Evolutionary conservation across 2,329 filamentous ascomycete species (phyloP), one percentile per base, ranked within the genome.

Genomic region (Trichoderma koningii): DNA sequence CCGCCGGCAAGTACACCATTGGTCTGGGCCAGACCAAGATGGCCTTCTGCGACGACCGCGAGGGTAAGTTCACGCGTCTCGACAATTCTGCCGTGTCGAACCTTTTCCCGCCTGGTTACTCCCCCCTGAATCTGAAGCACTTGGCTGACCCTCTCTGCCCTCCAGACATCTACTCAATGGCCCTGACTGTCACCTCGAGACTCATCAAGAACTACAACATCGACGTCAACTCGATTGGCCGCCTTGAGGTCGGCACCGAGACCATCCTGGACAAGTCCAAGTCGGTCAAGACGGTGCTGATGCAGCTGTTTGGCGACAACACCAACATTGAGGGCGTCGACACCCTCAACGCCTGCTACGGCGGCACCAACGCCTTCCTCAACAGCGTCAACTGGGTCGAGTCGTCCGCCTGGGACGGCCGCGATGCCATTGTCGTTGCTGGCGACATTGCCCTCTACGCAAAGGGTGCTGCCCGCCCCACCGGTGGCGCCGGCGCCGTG

Each of bases 11-110:
- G 82, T 95, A 95, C 84, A 95, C 91, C 74, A 94, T 95, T 80
- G 91, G 91, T 78, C 89, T 95, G 65, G 91, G 91, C 73, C 91
- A 95, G 85, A 94, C 90, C 76, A 92, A 91, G 82, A 95, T 95
- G 91, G 89, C 88, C 83, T 95, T 95, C 81, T 94, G 91, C 78
- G 91, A 95, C 79, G 91, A 95, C 76, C 88, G 90, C 75, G 91
- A 95, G 83, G 91, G 91, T 93, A 77, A 78, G 82, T 78, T 83
- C 91, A 91, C 93, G 77, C 78, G 82, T 78, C n/a, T 70, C 55
- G 66, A 52, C 62, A 52, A 53, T 64, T 45, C 10, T 12, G 30
- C 7, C 30, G 10, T 12, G 30, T 10, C 30, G 10, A 12, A 3
- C 10, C 59, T 56, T 44, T 60, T 60, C 47, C n/a, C 56, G 9